Evolutionary conservation across 129 eudicot genomes (phyloP), one percentile per base, ranked within the genome.

Genomic region (Helianthus tuberosus): DNA sequence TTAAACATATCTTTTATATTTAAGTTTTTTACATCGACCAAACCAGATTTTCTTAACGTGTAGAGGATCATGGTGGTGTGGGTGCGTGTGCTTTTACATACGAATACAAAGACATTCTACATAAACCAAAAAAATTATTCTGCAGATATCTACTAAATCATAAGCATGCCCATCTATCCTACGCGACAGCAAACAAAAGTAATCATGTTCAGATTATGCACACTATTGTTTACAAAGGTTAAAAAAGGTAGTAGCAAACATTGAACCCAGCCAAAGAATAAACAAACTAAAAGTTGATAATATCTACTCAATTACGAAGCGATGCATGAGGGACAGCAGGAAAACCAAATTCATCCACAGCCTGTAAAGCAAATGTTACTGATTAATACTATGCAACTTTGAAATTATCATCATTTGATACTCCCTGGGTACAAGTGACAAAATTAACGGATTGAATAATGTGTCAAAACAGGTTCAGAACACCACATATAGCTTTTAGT

Each of bases 251-350:
- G 43, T 38, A 59, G 13, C 49, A 5, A 36, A 50, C 66, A 71
- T 35, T 64, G 54, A 48, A 41, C 36, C 17, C 50, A 69, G 20
- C 61, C 43, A 16, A 78, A 41, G 63, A 68, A 63, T 68, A 39
- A 69, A 64, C 27, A 9, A 65, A 64, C 52, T 2, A 41, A 29
- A 44, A n/a, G 27, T 69, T 9, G 50, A 60, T 8, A 66, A 32
- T 38, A 66, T 51, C 72, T 74, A 25, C 77, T 66, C 82, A 95
- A 71, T 77, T 86, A 61, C 97, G 96, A 69, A 95, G 89, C 11
- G 99, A 88, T 49, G 97, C 95, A 62, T 71, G 81, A 32, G 98
- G 96, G 1, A 90, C 98, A 46, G 97, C 82, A 46, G 99, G 99
- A 69, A 95, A 79, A 35, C 97, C 99, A 71, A 85, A 75, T 82